Conservation (phyloP, 768 basidiomycete genomes). For the Mycena rosella region DNA sequence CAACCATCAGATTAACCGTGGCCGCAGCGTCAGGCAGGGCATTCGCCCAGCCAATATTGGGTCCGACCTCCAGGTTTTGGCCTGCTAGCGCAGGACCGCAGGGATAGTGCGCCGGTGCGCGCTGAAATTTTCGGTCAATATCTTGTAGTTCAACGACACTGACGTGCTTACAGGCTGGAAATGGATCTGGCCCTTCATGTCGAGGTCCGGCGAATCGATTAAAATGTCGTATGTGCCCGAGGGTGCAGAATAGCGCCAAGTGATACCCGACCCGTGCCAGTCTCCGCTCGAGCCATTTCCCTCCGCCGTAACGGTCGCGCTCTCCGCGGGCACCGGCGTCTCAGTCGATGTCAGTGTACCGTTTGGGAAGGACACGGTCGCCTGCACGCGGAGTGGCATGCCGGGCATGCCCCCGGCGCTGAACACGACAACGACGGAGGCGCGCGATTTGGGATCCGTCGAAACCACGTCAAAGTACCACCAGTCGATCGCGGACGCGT, state of each 20-base stretch:
- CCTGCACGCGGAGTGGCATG: neutral
- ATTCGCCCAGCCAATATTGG: conserved; percentile 37
- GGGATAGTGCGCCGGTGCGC: conserved; percentile 35
- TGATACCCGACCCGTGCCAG: conserved; percentile 33
- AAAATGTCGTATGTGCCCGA: conserved; percentile 19
- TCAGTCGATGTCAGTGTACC: conserved; percentile 11
- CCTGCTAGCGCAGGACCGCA: conserved; percentile 31
- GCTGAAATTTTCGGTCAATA: neutral
- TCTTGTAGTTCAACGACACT: neutral
- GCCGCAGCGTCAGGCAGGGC: conserved; percentile 34
- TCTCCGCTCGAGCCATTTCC: conserved; percentile 27
- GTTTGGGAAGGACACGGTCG: conserved; percentile 3
- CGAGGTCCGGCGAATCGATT: conserved; percentile 26
- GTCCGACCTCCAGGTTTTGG: conserved; percentile 26
- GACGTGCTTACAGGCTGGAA: conserved; percentile 5
- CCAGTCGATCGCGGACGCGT: conserved; percentile 35
- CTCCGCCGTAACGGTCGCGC: conserved; percentile 26
- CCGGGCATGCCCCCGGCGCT: neutral
- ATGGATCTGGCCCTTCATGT: conserved; percentile 24
- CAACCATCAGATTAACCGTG: conserved; percentile 28
- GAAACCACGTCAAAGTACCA: conserved; percentile 42
- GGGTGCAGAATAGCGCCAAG: conserved; percentile 8
- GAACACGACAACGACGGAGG: conserved; percentile 36
- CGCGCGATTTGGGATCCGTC: conserved; percentile 18
- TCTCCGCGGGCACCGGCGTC: neutral